Percentiles rank a stretch among this genome's conserved stretches.
phyloP scores from a whole-genome alignment of 495 filamentous ascomycete species.

The Neurospora intermedia region DNA sequence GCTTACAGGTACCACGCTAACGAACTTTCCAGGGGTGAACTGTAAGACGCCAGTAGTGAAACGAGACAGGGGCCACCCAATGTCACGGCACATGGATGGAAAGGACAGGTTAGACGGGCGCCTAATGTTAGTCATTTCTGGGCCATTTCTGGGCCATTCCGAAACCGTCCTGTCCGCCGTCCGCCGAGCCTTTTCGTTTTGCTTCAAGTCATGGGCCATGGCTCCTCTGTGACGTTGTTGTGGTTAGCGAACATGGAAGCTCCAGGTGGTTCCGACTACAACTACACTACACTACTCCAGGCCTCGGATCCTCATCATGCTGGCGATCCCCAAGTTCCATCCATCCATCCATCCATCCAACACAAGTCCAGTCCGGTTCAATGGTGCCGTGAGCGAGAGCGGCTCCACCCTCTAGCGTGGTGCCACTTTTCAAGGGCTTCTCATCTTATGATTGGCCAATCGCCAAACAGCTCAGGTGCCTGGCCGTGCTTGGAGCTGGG shows the following conservation, averaged over 20 bases:
- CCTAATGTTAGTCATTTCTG: neutral
- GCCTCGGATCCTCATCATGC: neutral
- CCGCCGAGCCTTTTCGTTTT: too few species aligned
- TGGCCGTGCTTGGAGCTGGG: neutral
- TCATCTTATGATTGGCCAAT: neutral
- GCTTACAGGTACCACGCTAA: too few species aligned
- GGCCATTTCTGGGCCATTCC: neutral
- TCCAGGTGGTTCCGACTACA: neutral
- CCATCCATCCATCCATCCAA: neutral
- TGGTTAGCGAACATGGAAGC: neutral
- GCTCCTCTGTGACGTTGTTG: neutral
- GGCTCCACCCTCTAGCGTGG: neutral
- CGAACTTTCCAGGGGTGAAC: too few species aligned
- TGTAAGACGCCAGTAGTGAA: neutral
- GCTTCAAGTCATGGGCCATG: neutral
- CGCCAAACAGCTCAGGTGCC: neutral
- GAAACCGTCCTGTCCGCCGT: neutral
- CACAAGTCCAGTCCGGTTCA: neutral
- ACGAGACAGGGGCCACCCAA: neutral
- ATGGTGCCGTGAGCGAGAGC: neutral
- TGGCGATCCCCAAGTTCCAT: neutral
- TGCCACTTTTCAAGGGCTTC: constrained; percentile 1
- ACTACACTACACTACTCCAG: neutral
- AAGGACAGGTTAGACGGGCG: neutral
- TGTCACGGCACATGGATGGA: neutral